A percentile compares a stretch with the other conserved stretches of the same genome.
These are phyloP conservation scores for Raffaelea arxii DNA, from an alignment of 2,329 filamentous ascomycete genomes.

Conservation along the genomic window DNA sequence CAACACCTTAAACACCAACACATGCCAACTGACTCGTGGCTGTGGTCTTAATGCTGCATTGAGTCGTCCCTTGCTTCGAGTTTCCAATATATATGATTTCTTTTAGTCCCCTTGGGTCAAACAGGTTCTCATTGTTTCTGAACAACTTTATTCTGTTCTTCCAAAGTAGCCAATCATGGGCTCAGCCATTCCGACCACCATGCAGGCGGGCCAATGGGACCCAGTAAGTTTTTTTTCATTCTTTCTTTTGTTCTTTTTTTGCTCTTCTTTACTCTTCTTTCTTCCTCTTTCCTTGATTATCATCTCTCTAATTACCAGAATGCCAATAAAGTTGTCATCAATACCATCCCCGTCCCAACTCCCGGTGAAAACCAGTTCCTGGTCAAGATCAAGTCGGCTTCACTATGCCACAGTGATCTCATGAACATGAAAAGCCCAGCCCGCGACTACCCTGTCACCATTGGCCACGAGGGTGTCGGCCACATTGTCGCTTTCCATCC, in stretches of 20 bases:
- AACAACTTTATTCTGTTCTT: no score
- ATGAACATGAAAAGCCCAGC: slow-evolving; percentile 13
- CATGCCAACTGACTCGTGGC: no score
- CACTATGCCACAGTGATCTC: slow-evolving; percentile 24
- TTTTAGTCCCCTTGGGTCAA: no score
- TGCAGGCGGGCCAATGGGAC: slow-evolving; percentile 13
- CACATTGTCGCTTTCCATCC: slow-evolving; percentile 28
- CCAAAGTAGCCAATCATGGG: not conserved
- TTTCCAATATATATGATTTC: no score
- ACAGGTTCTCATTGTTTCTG: slow-evolving; percentile 1
- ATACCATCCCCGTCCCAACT: slow-evolving; percentile 31
- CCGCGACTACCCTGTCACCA: slow-evolving; percentile 14
- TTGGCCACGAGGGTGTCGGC: slow-evolving; percentile 37
- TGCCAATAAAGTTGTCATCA: slow-evolving; percentile 13
- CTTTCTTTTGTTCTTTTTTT: not conserved
- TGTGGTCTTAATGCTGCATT: no score
- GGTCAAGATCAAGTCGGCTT: slow-evolving; percentile 24
- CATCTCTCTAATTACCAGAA: not conserved
- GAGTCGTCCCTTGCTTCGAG: no score
- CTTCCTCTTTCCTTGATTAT: not conserved
- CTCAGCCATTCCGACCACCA: slow-evolving; percentile 12
- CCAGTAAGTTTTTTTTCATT: slow-evolving; percentile 2
- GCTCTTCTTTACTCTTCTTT: not conserved
- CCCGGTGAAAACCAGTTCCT: slow-evolving; percentile 30
- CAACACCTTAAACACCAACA: no score